Conservation (phyloP, 2,329 filamentous ascomycete genomes). For the Metarhizium rileyi region DNA sequence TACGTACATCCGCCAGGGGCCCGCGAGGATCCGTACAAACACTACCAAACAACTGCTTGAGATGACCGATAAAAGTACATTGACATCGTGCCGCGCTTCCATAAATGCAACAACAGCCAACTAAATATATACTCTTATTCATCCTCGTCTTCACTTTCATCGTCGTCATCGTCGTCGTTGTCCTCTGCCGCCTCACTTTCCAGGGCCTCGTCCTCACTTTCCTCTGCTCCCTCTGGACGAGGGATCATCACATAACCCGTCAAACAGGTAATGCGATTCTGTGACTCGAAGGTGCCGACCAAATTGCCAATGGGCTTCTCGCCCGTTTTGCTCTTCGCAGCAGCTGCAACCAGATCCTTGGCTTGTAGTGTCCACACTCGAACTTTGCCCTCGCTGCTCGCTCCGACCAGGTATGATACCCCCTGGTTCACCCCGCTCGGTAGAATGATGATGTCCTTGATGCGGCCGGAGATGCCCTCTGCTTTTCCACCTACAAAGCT, state of each 20-base stretch:
- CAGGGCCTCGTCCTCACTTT: constrained; percentile 43
- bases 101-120: background rate
- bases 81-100: too few relatives aligned
- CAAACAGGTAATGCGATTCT: constrained; percentile 82
- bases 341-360: constrained; percentile 28
- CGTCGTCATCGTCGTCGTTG: constrained; percentile 14
- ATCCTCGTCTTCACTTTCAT: constrained; percentile 5
- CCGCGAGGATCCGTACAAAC: too few relatives aligned
- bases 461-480: constrained; percentile 55
- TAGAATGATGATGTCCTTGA: constrained; percentile 81
- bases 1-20: too few relatives aligned
- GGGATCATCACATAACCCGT: constrained; percentile 78
- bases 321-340: constrained; percentile 13
- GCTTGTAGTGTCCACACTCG: constrained; percentile 59
- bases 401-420: constrained; percentile 54
- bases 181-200: constrained; percentile 29
- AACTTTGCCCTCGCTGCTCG: constrained; percentile 78
- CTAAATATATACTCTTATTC: background rate
- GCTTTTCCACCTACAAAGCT: constrained; percentile 71
- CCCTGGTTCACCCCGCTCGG: constrained; percentile 27
- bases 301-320: constrained; percentile 47
- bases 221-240: constrained; percentile 49
- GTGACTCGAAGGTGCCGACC: constrained; percentile 72
- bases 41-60: too few relatives aligned
- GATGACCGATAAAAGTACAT: too few relatives aligned